Evolutionary conservation across 257 asterid species (phyloP).

Genomic region (Coffea eugenioides): DNA sequence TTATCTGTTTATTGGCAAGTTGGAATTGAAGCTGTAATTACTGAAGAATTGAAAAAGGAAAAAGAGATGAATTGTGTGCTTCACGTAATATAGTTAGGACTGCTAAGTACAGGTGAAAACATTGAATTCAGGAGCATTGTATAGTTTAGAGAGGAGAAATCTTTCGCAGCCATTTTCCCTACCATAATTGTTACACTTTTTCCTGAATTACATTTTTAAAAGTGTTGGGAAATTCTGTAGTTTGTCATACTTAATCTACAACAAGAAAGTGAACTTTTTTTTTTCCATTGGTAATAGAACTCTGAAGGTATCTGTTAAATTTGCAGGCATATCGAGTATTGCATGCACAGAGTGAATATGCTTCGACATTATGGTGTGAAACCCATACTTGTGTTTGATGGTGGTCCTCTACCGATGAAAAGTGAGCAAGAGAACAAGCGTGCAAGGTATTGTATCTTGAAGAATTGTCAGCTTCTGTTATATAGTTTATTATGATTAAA

Average conservation of each 20-base stretch:
- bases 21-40: neutral
- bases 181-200: neutral
- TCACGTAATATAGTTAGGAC: neutral
- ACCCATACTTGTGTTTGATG: conserved; percentile 94
- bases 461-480: conserved; percentile 6
- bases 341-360: conserved; percentile 95
- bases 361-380: conserved; percentile 78
- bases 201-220: neutral
- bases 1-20: neutral
- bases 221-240: neutral
- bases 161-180: neutral
- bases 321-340: conserved; percentile 82
- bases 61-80: neutral
- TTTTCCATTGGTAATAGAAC: neutral
- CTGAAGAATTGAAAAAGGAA: neutral
- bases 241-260: neutral
- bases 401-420: conserved; percentile 94
- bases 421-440: conserved; percentile 85
- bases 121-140: neutral
- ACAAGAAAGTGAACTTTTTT: neutral
- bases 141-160: neutral
- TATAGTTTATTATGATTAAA: conserved; percentile 8
- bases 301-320: neutral
- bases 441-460: conserved; percentile 53
- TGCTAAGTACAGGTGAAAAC: neutral